Conservation (phyloP, 2,329 filamentous ascomycete species). For the Colletotrichum caudatum region DNA sequence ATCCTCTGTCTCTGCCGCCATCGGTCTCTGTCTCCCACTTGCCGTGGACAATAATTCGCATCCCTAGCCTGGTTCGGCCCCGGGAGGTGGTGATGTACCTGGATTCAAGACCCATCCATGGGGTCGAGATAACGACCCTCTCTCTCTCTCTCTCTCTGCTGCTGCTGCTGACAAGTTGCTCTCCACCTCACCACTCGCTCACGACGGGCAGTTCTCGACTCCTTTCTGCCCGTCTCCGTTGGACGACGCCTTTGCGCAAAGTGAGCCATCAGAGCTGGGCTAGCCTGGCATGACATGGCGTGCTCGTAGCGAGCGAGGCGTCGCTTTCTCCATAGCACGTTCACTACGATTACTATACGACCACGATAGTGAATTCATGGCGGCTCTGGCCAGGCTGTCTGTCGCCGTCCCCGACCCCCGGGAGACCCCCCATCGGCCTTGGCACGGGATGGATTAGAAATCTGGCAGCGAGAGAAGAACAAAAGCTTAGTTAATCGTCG, state of each 20-base stretch:
- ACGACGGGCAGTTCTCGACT: neutral
- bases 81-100: too few relatives aligned
- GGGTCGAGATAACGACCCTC: slow-evolving; percentile 24
- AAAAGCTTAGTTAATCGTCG: slow-evolving; percentile 25
- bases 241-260: neutral
- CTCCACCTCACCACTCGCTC: neutral
- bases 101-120: neutral
- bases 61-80: slow-evolving; percentile 7
- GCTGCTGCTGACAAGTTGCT: neutral
- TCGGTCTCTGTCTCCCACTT: neutral
- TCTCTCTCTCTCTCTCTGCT: too few relatives aligned
- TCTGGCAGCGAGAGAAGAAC: slow-evolving; percentile 21
- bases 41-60: neutral
- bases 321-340: slow-evolving; percentile 3
- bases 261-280: slow-evolving; percentile 10
- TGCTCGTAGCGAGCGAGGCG: neutral
- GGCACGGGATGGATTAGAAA: slow-evolving; percentile 38
- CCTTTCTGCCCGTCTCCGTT: neutral
- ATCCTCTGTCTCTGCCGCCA: neutral
- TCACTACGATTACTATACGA: neutral
- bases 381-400: neutral
- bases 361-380: slow-evolving; percentile 12
- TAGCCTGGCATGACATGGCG: neutral
- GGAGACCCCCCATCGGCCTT: slow-evolving; percentile 19
- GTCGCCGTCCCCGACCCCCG: slow-evolving; percentile 26